Evolutionary conservation across 768 basidiomycete genomes (phyloP).

Genomic region (Mycena latifolia): DNA sequence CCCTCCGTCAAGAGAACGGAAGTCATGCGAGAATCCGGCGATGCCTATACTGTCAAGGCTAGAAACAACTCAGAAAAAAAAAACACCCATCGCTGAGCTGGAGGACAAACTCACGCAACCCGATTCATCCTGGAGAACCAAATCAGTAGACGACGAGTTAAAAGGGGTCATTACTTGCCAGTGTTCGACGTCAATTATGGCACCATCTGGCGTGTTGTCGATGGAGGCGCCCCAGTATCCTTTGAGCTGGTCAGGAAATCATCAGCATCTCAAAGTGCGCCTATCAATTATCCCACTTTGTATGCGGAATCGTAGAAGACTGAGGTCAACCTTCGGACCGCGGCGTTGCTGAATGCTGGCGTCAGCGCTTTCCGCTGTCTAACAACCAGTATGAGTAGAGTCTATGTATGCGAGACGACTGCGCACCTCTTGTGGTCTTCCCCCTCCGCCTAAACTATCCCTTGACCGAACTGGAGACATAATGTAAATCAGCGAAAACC

Average conservation of each 20-base stretch:
- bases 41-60: conserved; percentile 61
- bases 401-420: too few species aligned
- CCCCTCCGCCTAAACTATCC: conserved; percentile 36
- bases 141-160: background rate
- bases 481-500: background rate
- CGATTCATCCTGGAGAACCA: conserved; percentile 51
- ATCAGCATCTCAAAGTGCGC: background rate
- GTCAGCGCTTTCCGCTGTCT: conserved; percentile 54
- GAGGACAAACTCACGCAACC: conserved; percentile 46
- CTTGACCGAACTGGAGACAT: conserved; percentile 28
- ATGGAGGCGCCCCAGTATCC: conserved; percentile 30
- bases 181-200: conserved; percentile 52
- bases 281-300: conserved; percentile 43
- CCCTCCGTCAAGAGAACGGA: conserved; percentile 55
- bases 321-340: conserved; percentile 50
- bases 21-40: conserved; percentile 60
- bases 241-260: conserved; percentile 22
- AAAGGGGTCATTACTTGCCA: conserved; percentile 35
- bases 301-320: conserved; percentile 58
- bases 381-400: background rate
- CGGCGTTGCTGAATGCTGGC: conserved; percentile 56
- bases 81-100: too few species aligned
- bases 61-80: background rate
- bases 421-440: conserved; percentile 41
- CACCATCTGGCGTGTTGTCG: conserved; percentile 23